Conservation (phyloP, 2,329 filamentous ascomycete species). For the Lizonia empirigonia region DNA sequence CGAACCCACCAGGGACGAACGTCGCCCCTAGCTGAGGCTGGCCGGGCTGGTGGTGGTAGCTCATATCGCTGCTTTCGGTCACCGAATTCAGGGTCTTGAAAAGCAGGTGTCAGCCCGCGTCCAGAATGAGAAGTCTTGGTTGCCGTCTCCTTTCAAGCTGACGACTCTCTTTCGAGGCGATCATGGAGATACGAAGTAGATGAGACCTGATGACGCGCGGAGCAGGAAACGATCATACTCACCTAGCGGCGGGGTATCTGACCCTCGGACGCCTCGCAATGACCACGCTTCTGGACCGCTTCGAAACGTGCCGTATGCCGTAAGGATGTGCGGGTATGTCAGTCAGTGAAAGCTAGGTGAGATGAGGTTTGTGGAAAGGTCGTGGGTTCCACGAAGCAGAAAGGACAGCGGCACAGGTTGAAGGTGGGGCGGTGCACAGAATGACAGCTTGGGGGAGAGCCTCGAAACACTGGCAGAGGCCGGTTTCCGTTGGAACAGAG, state of each 20-base stretch:
- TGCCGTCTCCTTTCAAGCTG: constrained; percentile 24
- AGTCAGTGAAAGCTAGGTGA: not conserved
- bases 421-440: constrained; percentile 20
- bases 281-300: constrained; percentile 22
- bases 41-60: constrained; percentile 47
- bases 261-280: constrained; percentile 26
- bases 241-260: constrained; percentile 35
- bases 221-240: constrained; percentile 29
- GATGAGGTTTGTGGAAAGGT: not conserved
- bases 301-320: constrained; percentile 19
- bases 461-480: constrained; percentile 22
- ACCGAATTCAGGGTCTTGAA: constrained; percentile 21
- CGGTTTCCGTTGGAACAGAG: constrained; percentile 34
- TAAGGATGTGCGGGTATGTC: constrained; percentile 7
- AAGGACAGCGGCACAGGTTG: constrained; percentile 11
- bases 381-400: not conserved
- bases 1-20: constrained; percentile 69
- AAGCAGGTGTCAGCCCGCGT: constrained; percentile 37
- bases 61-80: constrained; percentile 34
- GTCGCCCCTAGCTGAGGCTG: constrained; percentile 58
- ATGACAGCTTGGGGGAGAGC: constrained; percentile 16
- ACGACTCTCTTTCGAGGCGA: constrained; percentile 17
- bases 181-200: constrained; percentile 29
- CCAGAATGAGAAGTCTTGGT: constrained; percentile 19
- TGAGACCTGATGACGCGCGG: constrained; percentile 32